Base-by-base conservation (phyloP, 768 basidiomycete genomes). In the Xerocomus spinulosus region DNA sequence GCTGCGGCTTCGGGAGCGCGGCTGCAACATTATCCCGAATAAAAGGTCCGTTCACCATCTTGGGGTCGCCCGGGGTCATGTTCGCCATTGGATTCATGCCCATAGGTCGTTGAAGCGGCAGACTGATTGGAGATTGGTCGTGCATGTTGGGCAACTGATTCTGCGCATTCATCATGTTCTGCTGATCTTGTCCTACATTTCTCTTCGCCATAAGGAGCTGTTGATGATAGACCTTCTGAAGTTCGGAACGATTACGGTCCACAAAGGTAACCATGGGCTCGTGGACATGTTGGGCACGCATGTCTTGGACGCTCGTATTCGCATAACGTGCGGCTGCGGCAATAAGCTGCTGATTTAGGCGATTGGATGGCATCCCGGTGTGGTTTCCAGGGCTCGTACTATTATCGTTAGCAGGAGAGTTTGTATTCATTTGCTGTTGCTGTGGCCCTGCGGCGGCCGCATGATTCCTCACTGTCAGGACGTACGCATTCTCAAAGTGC, bases 401-500 rank as follows among this genome's bases (percentile, higher is more conserved):
- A 18, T 44, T 64, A 24, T 44, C 49, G 4, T 52, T 40, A 5
- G 49, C 2, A 17, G 51, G 50, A 3, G 54, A 4, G 36, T 28
- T 51, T 26, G 43, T n/a, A 25, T 54, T 62, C 44, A 51, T 50
- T 15, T 42, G 60, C 24, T 47, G 58, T 25, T 56, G 62, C 3
- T 49, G 43, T 30, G 55, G 43, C 30, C 45, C 52, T 18, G 26
- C 9, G 9, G 26, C 9, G 9, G 42, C 0, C 9, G 55, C 4
- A 35, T 65, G 67, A 43, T 54, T 56, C 41, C 45, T 54, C 20
- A 77, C 62, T 13, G 75, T 74, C 32, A 57, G 21, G 44, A 78
- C 65, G 51, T 84, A 83, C 32, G 74, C 72, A 14, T 62, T 54
- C 58, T 89, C 85, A 57, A 87, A 86, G 17, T 59, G 56, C 4